Evolutionary conservation across 2,329 filamentous ascomycete genomes (phyloP).

Genomic region (Aureobasidium uvarum): DNA sequence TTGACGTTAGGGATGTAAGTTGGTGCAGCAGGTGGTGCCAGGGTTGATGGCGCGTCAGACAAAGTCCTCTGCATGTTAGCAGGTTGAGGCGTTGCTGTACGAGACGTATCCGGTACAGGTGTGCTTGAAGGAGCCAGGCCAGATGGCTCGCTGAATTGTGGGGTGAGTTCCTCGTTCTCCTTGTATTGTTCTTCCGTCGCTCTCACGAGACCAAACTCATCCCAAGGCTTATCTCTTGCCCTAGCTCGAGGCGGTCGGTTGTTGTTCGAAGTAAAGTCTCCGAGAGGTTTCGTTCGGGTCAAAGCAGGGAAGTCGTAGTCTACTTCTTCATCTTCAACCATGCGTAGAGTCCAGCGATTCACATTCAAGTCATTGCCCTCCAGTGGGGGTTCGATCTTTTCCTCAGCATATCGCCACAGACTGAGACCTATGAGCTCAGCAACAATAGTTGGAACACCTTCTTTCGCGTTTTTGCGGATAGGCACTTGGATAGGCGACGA

Average conservation of each 20-base stretch:
- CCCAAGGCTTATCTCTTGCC: conserved; percentile 72
- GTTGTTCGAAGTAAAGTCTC: conserved; percentile 74
- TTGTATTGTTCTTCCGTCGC: conserved; percentile 66
- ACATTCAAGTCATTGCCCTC: conserved; percentile 67
- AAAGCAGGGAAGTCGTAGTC: conserved; percentile 82
- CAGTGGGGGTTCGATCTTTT: conserved; percentile 68
- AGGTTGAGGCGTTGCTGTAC: conserved; percentile 30
- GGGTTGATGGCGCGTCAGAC: conserved; percentile 29
- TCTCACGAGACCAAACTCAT: conserved; percentile 77
- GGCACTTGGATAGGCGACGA: conserved; percentile 68
- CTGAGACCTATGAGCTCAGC: conserved; percentile 79
- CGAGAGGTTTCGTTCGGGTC: conserved; percentile 69
- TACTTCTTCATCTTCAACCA: conserved; percentile 81
- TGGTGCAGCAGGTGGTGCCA: conserved; percentile 32
- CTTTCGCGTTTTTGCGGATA: conserved; percentile 66
- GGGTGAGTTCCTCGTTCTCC: conserved; percentile 67
- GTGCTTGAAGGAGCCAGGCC: conserved; percentile 26
- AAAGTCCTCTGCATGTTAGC: conserved; percentile 21
- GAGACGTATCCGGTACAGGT: conserved; percentile 26
- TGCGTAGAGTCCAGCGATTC: conserved; percentile 77
- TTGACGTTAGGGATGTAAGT: conserved; percentile 48
- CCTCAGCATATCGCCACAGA: conserved; percentile 74
- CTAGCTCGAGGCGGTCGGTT: conserved; percentile 64
- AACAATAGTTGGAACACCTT: conserved; percentile 68
- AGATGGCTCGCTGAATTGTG: conserved; percentile 61